Base-by-base conservation (phyloP, 495 filamentous ascomycete genomes). In the Aspergillus baeticus region DNA sequence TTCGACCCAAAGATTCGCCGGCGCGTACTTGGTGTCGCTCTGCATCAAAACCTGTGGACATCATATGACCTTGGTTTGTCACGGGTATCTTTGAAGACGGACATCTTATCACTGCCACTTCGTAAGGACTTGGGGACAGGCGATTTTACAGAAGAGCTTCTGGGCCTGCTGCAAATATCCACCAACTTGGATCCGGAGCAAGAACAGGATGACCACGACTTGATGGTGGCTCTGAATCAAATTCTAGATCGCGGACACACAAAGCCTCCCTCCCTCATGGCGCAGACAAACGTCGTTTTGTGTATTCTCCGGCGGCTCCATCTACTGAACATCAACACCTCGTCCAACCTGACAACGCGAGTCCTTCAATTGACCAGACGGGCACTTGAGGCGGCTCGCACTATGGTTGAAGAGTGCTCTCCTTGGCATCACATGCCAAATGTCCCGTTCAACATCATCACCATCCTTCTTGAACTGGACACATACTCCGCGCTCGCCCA, bases 371-470 rank as follows among this genome's bases (percentile, higher is more conserved):
- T 74, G 3, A 26, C 71, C 5, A 58, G 55, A 15, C 64, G 63
- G 42, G 66, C 55, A 8, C 64, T 77, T 3, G 41, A 33, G 3
- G 69, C 67, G 11, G 75, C 73, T 10, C 66, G 63, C 1, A 56
- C 53, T 4, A 72, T 82, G 68, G 59, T 63, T 1, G 51, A 44
- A 1, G 53, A 59, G 18, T 63, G 64, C 26, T 67, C 61, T n/a
- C 77, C 78, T 0, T 84, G 81, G 81, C 78, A 80, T 51, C 76
- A 81, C 34, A 63, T 79, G 5, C 72, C 77, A 13, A 75, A 80
- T 39, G 74, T 79, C 1, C 75, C 80, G 2, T 82, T 84, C 46
- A 80, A 84, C 26, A 73, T 73, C 38, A 69, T 78, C 31, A 78
- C 78, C 51, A 59, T 80, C 3, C 70, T 82, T 13, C 69, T 84